Conservation (phyloP, 2,329 filamentous ascomycete genomes). For the Colletotrichum liriopes region DNA sequence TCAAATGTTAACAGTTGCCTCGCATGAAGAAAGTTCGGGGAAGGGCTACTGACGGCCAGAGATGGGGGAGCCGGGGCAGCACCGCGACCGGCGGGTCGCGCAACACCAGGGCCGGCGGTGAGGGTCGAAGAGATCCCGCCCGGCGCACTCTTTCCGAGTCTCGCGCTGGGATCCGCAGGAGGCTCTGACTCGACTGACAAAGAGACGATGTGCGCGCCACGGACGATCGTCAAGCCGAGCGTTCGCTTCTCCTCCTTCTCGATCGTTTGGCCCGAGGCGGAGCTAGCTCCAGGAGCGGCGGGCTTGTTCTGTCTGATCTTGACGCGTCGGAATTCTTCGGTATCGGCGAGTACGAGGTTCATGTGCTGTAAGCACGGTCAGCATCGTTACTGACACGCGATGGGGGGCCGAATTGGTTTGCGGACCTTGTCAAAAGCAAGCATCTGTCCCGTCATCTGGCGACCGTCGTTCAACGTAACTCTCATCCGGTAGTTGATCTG, state of each 20-base stretch:
- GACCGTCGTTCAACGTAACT: conserved; percentile 93
- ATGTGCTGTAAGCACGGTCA: conserved; percentile 78
- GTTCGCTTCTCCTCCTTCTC: conserved; percentile 98
- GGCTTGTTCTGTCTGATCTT: conserved; percentile 87
- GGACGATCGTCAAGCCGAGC: conserved; percentile 94
- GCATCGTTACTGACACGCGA: conserved; percentile 27
- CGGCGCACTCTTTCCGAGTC: conserved; percentile 84
- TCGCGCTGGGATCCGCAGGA: conserved; percentile 91
- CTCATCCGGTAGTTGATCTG: conserved; percentile 99
- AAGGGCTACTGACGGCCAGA: conserved; percentile 74
- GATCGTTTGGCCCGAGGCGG: conserved; percentile 76
- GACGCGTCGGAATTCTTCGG: conserved; percentile 95
- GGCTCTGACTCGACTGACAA: conserved; percentile 96
- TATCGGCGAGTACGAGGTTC: conserved; percentile 98
- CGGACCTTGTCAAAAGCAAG: conserved; percentile 96
- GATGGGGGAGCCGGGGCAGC: conserved; percentile 76
- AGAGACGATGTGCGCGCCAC: conserved; percentile 94
- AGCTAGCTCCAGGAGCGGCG: conserved; percentile 74
- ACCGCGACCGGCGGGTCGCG: conserved; percentile 91
- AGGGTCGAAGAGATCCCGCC: conserved; percentile 80
- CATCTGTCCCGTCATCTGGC: conserved; percentile 98
- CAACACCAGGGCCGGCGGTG: conserved; percentile 88
- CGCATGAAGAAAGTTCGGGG: background rate
- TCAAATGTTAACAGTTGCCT: background rate
- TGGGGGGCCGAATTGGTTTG: conserved; percentile 5